These are phyloP conservation scores for Scedosporium minutisporum DNA, from an alignment of 2,329 filamentous ascomycete genomes.

Conservation along the genomic window DNA sequence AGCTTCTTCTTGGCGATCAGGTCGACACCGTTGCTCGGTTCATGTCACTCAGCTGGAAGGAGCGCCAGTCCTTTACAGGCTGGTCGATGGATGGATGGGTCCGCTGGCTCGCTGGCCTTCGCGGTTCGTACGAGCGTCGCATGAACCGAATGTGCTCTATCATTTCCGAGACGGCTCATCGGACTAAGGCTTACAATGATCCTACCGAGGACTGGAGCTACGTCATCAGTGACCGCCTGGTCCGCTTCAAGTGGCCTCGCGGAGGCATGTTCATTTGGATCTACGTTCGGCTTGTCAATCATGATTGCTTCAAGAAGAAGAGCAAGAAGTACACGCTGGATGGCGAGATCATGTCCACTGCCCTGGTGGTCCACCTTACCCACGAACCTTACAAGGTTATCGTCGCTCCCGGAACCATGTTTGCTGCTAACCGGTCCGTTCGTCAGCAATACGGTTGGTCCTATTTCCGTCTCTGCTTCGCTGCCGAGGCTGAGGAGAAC, in stretches of 20 bases:
- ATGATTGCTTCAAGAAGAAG: constrained; percentile 51
- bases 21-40: constrained; percentile 31
- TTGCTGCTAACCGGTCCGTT: constrained; percentile 57
- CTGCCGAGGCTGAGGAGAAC: constrained; percentile 65
- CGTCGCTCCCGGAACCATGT: constrained; percentile 62
- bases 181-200: constrained; percentile 37
- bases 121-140: constrained; percentile 73
- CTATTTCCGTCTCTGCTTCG: constrained; percentile 75
- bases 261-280: constrained; percentile 94
- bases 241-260: constrained; percentile 68
- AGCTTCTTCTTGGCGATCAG: constrained; percentile 63
- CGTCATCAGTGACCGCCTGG: constrained; percentile 64
- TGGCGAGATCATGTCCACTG: constrained; percentile 47
- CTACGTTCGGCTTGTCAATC: constrained; percentile 57
- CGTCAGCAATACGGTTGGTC: constrained; percentile 51
- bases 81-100: constrained; percentile 86
- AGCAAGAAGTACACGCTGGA: constrained; percentile 29
- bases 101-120: constrained; percentile 77
- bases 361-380: constrained; percentile 64
- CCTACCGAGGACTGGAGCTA: constrained; percentile 60
- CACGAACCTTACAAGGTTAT: constrained; percentile 61
- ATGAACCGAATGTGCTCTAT: constrained; percentile 71
- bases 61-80: constrained; percentile 39
- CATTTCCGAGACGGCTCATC: constrained; percentile 57
- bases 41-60: constrained; percentile 33